Evolutionary conservation across 768 basidiomycete species (phyloP).

Genomic region (Scleroderma citrinum): DNA sequence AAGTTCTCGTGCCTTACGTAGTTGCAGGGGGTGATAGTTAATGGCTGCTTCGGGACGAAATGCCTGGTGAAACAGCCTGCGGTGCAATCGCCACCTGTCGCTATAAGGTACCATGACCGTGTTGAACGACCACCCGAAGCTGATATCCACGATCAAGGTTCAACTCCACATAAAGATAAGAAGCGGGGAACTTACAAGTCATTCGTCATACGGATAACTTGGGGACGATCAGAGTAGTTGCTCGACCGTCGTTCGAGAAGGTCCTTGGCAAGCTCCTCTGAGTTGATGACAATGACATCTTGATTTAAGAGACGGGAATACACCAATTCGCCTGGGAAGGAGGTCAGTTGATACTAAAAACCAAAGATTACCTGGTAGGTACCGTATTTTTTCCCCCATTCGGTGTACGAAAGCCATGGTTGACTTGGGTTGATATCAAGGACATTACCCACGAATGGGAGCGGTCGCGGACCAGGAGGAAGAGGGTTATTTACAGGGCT

Average conservation of each 20-base stretch:
- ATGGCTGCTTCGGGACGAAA: constrained; percentile 17
- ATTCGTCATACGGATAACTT: constrained; percentile 20
- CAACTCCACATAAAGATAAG: neutral
- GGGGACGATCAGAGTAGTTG: constrained; percentile 41
- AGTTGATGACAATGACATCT: constrained; percentile 36
- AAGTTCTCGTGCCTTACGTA: constrained; percentile 22
- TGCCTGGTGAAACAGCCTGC: constrained; percentile 24
- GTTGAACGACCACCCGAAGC: constrained; percentile 27
- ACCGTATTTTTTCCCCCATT: constrained; percentile 29
- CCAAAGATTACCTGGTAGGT: neutral
- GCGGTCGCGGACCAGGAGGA: constrained; percentile 48
- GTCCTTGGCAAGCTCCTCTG: constrained; percentile 33
- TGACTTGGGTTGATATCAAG: constrained; percentile 19
- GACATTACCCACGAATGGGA: constrained; percentile 30
- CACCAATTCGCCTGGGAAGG: constrained; percentile 29
- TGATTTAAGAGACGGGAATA: constrained; percentile 33
- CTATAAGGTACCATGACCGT: constrained; percentile 23
- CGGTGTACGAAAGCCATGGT: constrained; percentile 29
- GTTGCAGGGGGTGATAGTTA: constrained; percentile 17
- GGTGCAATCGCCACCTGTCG: constrained; percentile 25
- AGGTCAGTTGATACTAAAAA: constrained; percentile 5
- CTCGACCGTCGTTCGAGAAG: constrained; percentile 40
- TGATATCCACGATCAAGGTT: neutral
- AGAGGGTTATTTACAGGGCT: constrained; percentile 16
- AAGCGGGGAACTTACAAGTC: constrained; percentile 18